phyloP scores from a whole-genome alignment of 768 basidiomycete species.

The Amanita jacksonii region DNA sequence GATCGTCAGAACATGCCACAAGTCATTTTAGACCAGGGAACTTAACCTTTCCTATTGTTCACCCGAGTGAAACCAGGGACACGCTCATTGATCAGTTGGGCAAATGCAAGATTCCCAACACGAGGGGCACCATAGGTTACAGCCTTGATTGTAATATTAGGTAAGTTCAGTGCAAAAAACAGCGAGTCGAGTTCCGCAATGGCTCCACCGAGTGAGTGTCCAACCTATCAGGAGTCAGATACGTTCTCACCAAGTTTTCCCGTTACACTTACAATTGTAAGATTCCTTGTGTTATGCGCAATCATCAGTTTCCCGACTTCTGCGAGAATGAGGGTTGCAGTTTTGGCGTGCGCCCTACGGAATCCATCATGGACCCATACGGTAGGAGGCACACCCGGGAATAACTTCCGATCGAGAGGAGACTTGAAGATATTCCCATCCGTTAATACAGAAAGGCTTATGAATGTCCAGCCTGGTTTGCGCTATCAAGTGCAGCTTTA shows the following conservation, averaged over 20 bases:
- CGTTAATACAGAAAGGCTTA: slow-evolving; percentile 40
- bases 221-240: slow-evolving; percentile 21
- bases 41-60: slow-evolving; percentile 28
- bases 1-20: background rate
- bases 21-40: background rate
- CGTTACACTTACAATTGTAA: slow-evolving; percentile 28
- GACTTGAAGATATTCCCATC: slow-evolving; percentile 33
- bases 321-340: slow-evolving; percentile 33
- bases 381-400: slow-evolving; percentile 41
- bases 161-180: slow-evolving; percentile 37
- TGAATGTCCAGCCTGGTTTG: background rate
- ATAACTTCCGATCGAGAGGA: slow-evolving; percentile 34
- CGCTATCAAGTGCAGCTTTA: background rate
- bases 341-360: slow-evolving; percentile 37
- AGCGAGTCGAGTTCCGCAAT: slow-evolving; percentile 42
- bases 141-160: slow-evolving; percentile 28
- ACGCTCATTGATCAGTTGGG: slow-evolving; percentile 28
- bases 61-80: slow-evolving; percentile 30
- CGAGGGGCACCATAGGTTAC: slow-evolving; percentile 43
- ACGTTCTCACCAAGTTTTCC: slow-evolving; percentile 6
- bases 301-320: slow-evolving; percentile 33
- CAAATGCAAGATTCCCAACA: slow-evolving; percentile 43
- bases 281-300: slow-evolving; percentile 25
- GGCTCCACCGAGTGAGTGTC: slow-evolving; percentile 45
- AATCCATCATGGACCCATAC: slow-evolving; percentile 48